Base-by-base conservation (phyloP, 2,329 filamentous ascomycete genomes). In the Pseudogymnoascus sp. region DNA sequence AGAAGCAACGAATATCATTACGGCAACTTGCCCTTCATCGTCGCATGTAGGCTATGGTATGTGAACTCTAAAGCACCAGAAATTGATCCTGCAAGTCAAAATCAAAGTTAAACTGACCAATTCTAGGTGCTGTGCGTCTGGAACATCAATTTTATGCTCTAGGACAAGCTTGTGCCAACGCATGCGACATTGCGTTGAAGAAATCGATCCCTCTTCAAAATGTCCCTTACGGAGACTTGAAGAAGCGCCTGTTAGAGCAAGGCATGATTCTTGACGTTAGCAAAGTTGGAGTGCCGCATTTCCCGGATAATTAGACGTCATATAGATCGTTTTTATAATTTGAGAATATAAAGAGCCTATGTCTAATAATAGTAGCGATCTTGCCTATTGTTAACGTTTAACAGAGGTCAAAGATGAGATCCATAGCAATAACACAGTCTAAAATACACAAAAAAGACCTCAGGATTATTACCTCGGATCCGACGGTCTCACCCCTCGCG, bases 121-220 rank as follows among this genome's bases (percentile, higher is more conserved):
- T 25, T 65, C 9, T 16, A 65, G 65, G 62, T 23, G 40, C 58
- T 52, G 62, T 63, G 16, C 16, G 62, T 23, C 55, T 65, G 37
- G 62, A 67, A 37, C 65, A 65, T 28, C 63, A 61, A 55, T 66
- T 63, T 11, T 60, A 63, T 49, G 61, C 60, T 16, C 23, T 65
- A 5, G 64, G 61, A 28, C 62, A 64, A 40, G 64, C 64, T 28
- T 64, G 60, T 23, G 63, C 45, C 7, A 62, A 65, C 33, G 65
- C 61, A 4, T 60, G 61, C 21, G 37, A 66, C 61, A 65, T 66
- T 31, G 65, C 63, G 8, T 35, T 65, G 41, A 41, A 49, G 18
- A 38, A 60, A 23, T 43, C 31, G 4, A 5, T 45, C 11, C 9
- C 1, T 14, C 4, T 62, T 16, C 43, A 65, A 61, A 41, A 64